These are phyloP conservation scores for Sporisorium iseilematis-ciliati DNA, from an alignment of 1,284 basidiomycete species.

Conservation along the genomic window DNA sequence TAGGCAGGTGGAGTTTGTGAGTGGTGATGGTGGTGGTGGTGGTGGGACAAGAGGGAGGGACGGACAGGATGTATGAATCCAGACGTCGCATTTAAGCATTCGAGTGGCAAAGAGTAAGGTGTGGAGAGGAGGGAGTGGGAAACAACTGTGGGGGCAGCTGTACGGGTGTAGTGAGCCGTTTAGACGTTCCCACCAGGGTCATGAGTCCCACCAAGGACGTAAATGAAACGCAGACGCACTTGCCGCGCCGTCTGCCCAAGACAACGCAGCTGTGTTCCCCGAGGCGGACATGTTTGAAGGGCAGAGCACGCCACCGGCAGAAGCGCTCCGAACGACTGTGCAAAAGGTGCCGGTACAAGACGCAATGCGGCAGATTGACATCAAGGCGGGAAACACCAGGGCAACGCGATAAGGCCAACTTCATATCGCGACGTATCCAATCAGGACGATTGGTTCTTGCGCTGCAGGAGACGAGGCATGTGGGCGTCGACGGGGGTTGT, in stretches of 20 bases:
- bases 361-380: not conserved
- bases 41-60: slow-evolving; percentile 29
- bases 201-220: slow-evolving; percentile 22
- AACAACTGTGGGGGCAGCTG: not conserved
- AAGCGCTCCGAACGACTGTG: not conserved
- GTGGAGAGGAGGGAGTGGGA: slow-evolving; percentile 4
- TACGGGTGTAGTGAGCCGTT: not conserved
- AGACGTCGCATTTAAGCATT: slow-evolving; percentile 13
- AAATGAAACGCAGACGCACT: slow-evolving; percentile 8
- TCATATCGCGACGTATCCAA: slow-evolving; percentile 24
- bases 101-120: not conserved
- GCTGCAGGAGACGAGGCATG: slow-evolving; percentile 1
- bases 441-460: not conserved
- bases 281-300: not conserved
- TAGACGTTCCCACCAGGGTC: slow-evolving; percentile 21
- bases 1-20: not conserved
- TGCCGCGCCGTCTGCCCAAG: slow-evolving; percentile 14
- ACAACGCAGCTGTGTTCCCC: not conserved
- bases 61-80: not conserved
- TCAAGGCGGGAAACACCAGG: slow-evolving; percentile 6
- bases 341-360: slow-evolving; percentile 1
- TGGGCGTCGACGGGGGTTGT: slow-evolving; percentile 13
- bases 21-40: not conserved
- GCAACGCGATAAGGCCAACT: slow-evolving; percentile 13
- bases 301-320: slow-evolving; percentile 10